Conservation (phyloP, 768 basidiomycete species). For the Naganishia onofrii region DNA sequence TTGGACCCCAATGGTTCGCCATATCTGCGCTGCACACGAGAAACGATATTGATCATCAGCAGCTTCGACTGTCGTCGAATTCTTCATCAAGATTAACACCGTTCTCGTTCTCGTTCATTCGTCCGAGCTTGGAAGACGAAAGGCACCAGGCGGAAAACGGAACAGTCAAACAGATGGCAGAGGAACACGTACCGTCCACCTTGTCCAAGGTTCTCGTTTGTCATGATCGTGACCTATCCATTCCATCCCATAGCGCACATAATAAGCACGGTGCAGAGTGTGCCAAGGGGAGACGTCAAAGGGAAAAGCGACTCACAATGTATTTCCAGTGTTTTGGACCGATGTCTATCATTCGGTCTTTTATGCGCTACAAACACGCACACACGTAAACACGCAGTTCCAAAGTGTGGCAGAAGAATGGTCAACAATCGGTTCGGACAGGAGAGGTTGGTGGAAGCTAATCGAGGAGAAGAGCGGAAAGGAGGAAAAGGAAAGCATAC, state of each 20-base stretch:
- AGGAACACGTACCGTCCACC: neutral
- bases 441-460: too few species aligned
- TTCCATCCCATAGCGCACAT: too few species aligned
- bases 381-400: neutral
- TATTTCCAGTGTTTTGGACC: conserved; percentile 18
- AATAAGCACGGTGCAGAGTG: neutral
- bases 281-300: too few species aligned
- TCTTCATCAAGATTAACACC: too few species aligned
- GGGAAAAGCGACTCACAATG: neutral
- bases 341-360: conserved; percentile 5
- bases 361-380: neutral
- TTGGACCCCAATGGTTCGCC: conserved; percentile 20
- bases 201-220: conserved; percentile 20
- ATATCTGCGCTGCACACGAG: conserved; percentile 16
- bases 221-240: neutral
- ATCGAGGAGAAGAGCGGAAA: neutral
- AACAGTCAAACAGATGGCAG: too few species aligned
- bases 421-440: too few species aligned
- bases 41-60: too few species aligned
- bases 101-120: neutral
- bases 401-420: too few species aligned
- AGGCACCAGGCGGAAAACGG: neutral
- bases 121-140: too few species aligned
- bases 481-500: neutral
- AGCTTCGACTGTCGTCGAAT: too few species aligned